phyloP scores from a whole-genome alignment of 352 stramenopile genomes.

The Phytophthora pluvialis region DNA sequence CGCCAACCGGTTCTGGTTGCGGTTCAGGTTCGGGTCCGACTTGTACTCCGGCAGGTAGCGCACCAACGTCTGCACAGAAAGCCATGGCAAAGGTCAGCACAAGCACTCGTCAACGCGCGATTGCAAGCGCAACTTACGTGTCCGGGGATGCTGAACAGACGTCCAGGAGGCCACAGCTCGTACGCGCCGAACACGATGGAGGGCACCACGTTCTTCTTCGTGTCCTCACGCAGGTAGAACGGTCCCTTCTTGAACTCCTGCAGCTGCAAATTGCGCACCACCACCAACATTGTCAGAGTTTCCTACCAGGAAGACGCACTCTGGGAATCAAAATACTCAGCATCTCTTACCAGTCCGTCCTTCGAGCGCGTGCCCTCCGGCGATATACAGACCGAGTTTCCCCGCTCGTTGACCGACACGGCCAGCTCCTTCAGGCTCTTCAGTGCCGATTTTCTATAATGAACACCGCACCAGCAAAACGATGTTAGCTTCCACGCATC shows the following conservation, averaged over 20 bases:
- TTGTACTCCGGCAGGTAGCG: slow-evolving; percentile 81
- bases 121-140: slow-evolving; percentile 42
- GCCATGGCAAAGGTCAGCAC: slow-evolving; percentile 25
- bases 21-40: slow-evolving; percentile 67
- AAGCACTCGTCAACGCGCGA: slow-evolving; percentile 10
- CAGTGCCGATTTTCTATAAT: slow-evolving; percentile 55
- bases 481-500: slow-evolving; percentile 5
- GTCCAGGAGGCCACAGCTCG: slow-evolving; percentile 81
- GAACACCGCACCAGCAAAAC: neutral
- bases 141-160: slow-evolving; percentile 74
- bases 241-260: slow-evolving; percentile 90
- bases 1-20: slow-evolving; percentile 83
- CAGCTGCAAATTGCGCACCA: slow-evolving; percentile 44
- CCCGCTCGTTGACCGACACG: slow-evolving; percentile 68
- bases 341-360: slow-evolving; percentile 58
- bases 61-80: slow-evolving; percentile 58
- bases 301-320: neutral
- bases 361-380: slow-evolving; percentile 87
- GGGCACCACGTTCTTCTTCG: slow-evolving; percentile 82
- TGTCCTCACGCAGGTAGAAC: slow-evolving; percentile 86
- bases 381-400: slow-evolving; percentile 84
- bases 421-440: slow-evolving; percentile 78
- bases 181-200: slow-evolving; percentile 83
- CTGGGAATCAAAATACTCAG: neutral
- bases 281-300: neutral